Conservation (phyloP, 2,329 filamentous ascomycete species). For the Pseudocercospora crystallina region DNA sequence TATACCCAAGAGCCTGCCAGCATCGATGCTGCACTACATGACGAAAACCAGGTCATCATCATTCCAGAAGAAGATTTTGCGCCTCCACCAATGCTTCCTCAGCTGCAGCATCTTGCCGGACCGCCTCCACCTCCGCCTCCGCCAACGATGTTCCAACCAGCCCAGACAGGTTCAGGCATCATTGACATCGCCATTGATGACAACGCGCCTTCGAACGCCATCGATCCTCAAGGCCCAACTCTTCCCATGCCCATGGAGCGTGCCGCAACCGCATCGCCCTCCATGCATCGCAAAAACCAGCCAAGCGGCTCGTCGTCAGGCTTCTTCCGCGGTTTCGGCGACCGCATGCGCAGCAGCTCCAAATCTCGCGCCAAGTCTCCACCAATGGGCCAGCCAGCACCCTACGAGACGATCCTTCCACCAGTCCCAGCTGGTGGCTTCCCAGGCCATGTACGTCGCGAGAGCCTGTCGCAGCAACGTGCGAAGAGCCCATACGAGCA, state of each 20-base stretch:
- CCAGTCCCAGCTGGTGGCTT: conserved; percentile 4
- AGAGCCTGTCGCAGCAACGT: conserved; percentile 22
- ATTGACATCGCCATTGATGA: conserved; percentile 51
- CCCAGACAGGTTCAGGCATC: conserved; percentile 26
- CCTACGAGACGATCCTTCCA: conserved; percentile 18
- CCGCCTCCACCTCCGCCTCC: conserved; percentile 48
- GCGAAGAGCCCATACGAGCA: conserved; percentile 35
- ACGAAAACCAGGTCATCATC: conserved; percentile 43
- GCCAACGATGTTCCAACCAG: conserved; percentile 32
- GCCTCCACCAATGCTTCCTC: conserved; percentile 46
- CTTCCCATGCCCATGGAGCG: conserved; percentile 32
- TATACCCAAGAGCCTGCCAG: conserved; percentile 34
- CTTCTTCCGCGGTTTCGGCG: conserved; percentile 55
- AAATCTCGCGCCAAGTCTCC: conserved; percentile 54
- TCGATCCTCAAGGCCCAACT: conserved; percentile 11
- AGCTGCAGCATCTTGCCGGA: conserved; percentile 60
- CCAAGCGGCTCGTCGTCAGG: conserved; percentile 51
- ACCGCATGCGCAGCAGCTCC: conserved; percentile 60
- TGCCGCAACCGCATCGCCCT: conserved; percentile 31
- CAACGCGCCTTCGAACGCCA: conserved; percentile 21
- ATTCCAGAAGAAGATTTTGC: conserved; percentile 38
- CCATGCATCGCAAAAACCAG: conserved; percentile 46
- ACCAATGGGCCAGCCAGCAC: conserved; percentile 32
- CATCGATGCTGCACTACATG: conserved; percentile 55
- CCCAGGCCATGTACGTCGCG: conserved; percentile 14